Percentiles rank a stretch among this genome's conserved stretches.
Conservation (phyloP, 2,329 filamentous ascomycete species). For the Geoglossum cookeanum region DNA sequence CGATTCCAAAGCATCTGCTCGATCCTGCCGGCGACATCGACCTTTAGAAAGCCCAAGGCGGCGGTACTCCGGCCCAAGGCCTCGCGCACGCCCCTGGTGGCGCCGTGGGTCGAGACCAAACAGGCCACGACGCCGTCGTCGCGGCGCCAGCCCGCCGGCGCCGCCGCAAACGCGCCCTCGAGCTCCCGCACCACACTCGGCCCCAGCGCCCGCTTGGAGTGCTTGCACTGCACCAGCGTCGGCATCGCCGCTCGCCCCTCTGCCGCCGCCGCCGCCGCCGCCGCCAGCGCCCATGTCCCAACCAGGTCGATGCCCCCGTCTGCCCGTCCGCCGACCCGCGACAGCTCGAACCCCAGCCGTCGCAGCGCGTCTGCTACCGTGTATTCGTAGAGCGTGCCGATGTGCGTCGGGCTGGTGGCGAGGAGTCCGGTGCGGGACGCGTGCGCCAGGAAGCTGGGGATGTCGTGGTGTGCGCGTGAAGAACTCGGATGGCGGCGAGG, state of each 20-base stretch:
- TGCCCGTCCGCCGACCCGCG: slow-evolving; percentile 43
- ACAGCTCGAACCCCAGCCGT: slow-evolving; percentile 42
- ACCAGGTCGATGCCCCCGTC: slow-evolving; percentile 60
- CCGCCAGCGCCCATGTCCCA: slow-evolving; percentile 46
- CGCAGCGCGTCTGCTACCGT: slow-evolving; percentile 36
- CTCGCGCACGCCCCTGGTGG: slow-evolving; percentile 62
- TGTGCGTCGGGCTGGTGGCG: slow-evolving; percentile 37
- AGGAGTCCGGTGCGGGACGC: slow-evolving; percentile 37
- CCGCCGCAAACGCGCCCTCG: slow-evolving; percentile 57
- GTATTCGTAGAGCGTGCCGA: slow-evolving; percentile 66
- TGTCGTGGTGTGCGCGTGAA: slow-evolving; percentile 32
- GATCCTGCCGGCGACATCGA: slow-evolving; percentile 36
- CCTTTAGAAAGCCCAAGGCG: slow-evolving; percentile 54
- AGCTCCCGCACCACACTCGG: slow-evolving; percentile 53
- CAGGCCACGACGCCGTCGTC: slow-evolving; percentile 46
- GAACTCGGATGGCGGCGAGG: no score
- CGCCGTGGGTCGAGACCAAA: slow-evolving; percentile 46
- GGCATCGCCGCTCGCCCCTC: slow-evolving; percentile 17
- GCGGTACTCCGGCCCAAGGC: slow-evolving; percentile 45
- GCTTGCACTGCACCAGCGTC: slow-evolving; percentile 51
- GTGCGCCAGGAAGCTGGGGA: slow-evolving; percentile 46
- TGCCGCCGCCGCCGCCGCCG: slow-evolving; percentile 27
- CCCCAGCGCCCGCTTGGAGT: slow-evolving; percentile 27
- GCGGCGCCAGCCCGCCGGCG: slow-evolving; percentile 51
- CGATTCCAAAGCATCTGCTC: slow-evolving; percentile 57